phyloP scores from a whole-genome alignment of 441 rosid species.

The Francoa sonchifolia region DNA sequence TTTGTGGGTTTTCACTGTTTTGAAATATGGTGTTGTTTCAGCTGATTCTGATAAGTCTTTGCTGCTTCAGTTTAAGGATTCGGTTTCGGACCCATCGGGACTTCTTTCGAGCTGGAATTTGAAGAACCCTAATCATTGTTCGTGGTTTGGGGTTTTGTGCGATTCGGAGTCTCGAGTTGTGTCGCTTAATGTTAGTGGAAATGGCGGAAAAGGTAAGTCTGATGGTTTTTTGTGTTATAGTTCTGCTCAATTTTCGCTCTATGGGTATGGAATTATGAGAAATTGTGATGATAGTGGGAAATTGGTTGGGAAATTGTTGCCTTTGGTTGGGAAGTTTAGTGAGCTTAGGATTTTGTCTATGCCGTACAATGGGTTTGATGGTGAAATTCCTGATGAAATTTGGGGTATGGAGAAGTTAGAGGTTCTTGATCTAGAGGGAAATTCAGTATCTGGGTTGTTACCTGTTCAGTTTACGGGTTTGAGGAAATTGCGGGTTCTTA shows the following conservation, averaged over 20 bases:
- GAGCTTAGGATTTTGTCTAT: slow-evolving; percentile 57
- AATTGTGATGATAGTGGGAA: slow-evolving; percentile 22
- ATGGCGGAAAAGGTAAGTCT: slow-evolving; percentile 21
- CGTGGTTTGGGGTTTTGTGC: slow-evolving; percentile 62
- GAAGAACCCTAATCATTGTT: slow-evolving; percentile 32
- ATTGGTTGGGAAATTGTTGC: slow-evolving; percentile 42
- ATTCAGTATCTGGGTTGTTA: slow-evolving; percentile 30
- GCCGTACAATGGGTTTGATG: slow-evolving; percentile 50
- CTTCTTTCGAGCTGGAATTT: slow-evolving; percentile 50
- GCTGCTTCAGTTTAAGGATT: slow-evolving; percentile 56
- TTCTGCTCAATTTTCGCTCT: slow-evolving; percentile 36
- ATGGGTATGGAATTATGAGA: slow-evolving; percentile 38
- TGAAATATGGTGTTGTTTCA: too few species aligned
- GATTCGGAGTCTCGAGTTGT: slow-evolving; percentile 42
- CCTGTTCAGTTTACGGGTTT: slow-evolving; percentile 33
- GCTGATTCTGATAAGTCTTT: slow-evolving; percentile 46
- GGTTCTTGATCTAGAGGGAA: slow-evolving; percentile 61
- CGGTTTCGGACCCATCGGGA: slow-evolving; percentile 49
- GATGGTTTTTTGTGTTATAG: slow-evolving; percentile 26
- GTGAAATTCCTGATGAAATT: slow-evolving; percentile 46
- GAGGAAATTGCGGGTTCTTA: slow-evolving; percentile 33
- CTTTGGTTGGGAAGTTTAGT: slow-evolving; percentile 32
- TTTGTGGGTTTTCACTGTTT: slow-evolving; percentile 11
- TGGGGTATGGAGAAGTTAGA: slow-evolving; percentile 51
- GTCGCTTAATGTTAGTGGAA: slow-evolving; percentile 47